Base-by-base conservation (phyloP, 331 rosid species). In the Erythrophleum ivorense region DNA sequence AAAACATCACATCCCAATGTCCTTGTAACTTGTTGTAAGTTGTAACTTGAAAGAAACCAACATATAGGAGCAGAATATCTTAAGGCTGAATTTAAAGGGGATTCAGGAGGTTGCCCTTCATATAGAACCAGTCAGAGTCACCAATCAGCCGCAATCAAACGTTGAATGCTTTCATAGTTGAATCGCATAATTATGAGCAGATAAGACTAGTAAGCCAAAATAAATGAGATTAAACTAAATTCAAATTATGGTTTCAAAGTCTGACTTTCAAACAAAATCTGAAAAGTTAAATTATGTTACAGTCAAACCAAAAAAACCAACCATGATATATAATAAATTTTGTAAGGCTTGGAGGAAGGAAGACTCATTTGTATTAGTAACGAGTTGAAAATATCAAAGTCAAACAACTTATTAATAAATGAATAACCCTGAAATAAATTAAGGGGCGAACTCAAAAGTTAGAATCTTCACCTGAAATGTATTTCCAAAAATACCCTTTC, bases 301-400 rank as follows among this genome's bases (percentile, higher is more conserved):
- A 64, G 87, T 88, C 83, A 86, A 83, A 86, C 82, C 55, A 66
- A 55, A 63, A 71, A 64, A 80, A 53, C 66, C 90, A 77, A 84
- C 72, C 81, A 73, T 67, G 78, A 59, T 75, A 70, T 10, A 52
- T 57, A 9, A 50, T 41, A 70, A 70, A 10, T 45, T 21, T 11
- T 15, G 21, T 46, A 75, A 60, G 46, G 14, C 76, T 46, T 64
- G 77, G 69, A 72, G 40, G 8, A 41, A 19, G 71, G 38, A 54
- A 68, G 50, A 65, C 53, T 60, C 88, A 84, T 49, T 48, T 19
- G 49, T 71, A 70, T 41, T 21, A 16, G 62, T 33, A 86, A 67
- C 65, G 86, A 29, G 91, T 87, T 85, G 91, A 87, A 88, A 89
- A 83, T 71, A 79, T 85, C 82, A 53, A 67, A 87, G 96, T 91